phyloP scores from a whole-genome alignment of 495 filamentous ascomycete species.

The Penicillium paradoxum region DNA sequence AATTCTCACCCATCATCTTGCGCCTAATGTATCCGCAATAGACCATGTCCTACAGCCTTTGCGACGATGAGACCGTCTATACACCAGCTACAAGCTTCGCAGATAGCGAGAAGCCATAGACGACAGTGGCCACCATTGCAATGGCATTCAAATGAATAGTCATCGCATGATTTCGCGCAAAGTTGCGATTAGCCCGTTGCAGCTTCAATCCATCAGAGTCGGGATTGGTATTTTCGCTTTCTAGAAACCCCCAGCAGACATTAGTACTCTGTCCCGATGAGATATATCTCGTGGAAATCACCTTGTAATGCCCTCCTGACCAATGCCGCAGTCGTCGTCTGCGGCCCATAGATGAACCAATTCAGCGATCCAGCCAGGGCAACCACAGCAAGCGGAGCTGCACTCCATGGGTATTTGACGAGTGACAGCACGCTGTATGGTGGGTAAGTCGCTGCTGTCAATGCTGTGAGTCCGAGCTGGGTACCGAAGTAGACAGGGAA shows the following conservation, averaged over 20 bases:
- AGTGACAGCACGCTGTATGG: constrained; percentile 37
- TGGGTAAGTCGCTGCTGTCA: constrained; percentile 45
- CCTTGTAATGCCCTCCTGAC: constrained; percentile 43
- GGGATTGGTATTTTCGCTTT: constrained; percentile 13
- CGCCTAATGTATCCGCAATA: too few species aligned
- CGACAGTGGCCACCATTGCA: constrained; percentile 43
- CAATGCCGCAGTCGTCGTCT: constrained; percentile 40
- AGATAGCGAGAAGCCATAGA: constrained; percentile 47
- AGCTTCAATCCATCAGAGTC: constrained; percentile 26
- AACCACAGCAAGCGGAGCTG: constrained; percentile 38
- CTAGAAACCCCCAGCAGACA: not conserved
- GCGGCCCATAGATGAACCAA: constrained; percentile 42
- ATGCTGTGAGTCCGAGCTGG: constrained; percentile 38
- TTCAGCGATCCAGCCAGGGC: constrained; percentile 42
- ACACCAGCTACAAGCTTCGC: constrained; percentile 11
- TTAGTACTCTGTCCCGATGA: not conserved
- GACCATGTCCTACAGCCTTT: too few species aligned
- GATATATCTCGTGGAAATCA: not conserved
- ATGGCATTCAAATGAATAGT: constrained; percentile 52
- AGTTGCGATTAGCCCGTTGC: constrained; percentile 36
- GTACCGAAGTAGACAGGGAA: constrained; percentile 51
- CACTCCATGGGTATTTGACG: constrained; percentile 22
- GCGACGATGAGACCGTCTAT: too few species aligned
- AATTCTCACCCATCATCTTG: too few species aligned
- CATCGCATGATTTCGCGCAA: constrained; percentile 50